Evolutionary conservation across 805 yeast species (phyloP).

Genomic region (Lachancea thermotolerans): DNA sequence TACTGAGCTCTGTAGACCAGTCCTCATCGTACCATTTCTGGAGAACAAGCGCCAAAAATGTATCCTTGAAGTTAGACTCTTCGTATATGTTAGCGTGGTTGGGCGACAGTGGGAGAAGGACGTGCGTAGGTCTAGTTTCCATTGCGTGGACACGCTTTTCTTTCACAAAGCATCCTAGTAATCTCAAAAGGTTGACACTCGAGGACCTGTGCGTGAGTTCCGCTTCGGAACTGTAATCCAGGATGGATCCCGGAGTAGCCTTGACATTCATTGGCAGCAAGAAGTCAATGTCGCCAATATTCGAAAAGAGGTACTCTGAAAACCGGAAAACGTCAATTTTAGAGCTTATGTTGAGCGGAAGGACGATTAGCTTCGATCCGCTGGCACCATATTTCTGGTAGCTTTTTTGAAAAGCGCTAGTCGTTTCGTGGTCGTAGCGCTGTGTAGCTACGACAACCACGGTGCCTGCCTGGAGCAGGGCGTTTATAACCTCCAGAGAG

Average conservation of each 20-base stretch:
- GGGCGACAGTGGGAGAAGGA: slow-evolving; percentile 76
- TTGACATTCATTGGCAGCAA: slow-evolving; percentile 66
- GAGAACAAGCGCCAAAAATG: slow-evolving; percentile 81
- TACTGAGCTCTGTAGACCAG: slow-evolving; percentile 73
- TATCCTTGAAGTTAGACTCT: slow-evolving; percentile 80
- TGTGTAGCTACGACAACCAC: slow-evolving; percentile 82
- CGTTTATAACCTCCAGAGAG: slow-evolving; percentile 43
- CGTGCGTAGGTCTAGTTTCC: slow-evolving; percentile 84
- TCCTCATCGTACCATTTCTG: slow-evolving; percentile 88
- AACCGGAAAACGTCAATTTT: slow-evolving; percentile 71
- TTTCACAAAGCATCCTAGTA: slow-evolving; percentile 67
- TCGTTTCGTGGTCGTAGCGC: slow-evolving; percentile 35
- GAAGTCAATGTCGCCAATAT: slow-evolving; percentile 64
- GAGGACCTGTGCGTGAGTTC: slow-evolving; percentile 85
- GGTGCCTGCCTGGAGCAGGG: slow-evolving; percentile 80
- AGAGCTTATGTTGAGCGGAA: slow-evolving; percentile 85
- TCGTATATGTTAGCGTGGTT: slow-evolving; percentile 41
- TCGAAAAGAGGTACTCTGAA: slow-evolving; percentile 61
- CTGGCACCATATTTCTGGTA: slow-evolving; percentile 64
- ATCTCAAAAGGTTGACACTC: slow-evolving; percentile 74
- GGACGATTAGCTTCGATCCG: slow-evolving; percentile 72
- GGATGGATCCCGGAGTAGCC: slow-evolving; percentile 83
- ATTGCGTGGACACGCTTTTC: slow-evolving; percentile 51
- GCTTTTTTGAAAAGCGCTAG: slow-evolving; percentile 1
- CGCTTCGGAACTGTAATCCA: slow-evolving; percentile 70